A percentile compares a stretch with the other conserved stretches of the same genome.
phyloP scores from a whole-genome alignment of 2,329 filamentous ascomycete genomes.

The Penicillium sp. region DNA sequence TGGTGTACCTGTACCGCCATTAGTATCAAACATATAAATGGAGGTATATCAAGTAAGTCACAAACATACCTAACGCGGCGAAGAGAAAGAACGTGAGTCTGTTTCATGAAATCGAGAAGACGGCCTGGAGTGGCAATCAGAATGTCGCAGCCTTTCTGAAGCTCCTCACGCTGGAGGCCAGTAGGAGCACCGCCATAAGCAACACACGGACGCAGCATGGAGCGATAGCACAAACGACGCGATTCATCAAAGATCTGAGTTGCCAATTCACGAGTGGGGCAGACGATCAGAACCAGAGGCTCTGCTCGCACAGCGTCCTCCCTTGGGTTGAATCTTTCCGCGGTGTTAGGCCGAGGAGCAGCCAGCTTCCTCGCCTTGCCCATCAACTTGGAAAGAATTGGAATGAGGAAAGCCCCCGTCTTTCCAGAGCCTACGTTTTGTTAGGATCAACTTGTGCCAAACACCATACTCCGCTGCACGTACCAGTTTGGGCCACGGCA shows the following conservation, averaged over 20 bases:
- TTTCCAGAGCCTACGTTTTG: conserved; percentile 79
- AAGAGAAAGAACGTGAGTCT: conserved; percentile 67
- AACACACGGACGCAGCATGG: conserved; percentile 89
- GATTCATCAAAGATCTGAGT: conserved; percentile 95
- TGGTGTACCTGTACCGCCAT: conserved; percentile 52
- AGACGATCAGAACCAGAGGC: conserved; percentile 81
- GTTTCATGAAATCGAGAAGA: conserved; percentile 77
- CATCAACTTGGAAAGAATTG: conserved; percentile 87
- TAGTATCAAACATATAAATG: background rate
- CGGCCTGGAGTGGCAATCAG: conserved; percentile 87
- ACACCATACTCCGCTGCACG: conserved; percentile 29
- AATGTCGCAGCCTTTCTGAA: conserved; percentile 83
- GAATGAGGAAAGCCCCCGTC: conserved; percentile 88
- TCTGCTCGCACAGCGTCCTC: conserved; percentile 67
- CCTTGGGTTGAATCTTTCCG: conserved; percentile 54
- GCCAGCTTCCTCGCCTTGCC: conserved; percentile 89
- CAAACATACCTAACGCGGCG: conserved; percentile 66
- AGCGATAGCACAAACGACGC: conserved; percentile 88
- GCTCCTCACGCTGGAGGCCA: conserved; percentile 67
- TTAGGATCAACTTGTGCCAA: conserved; percentile 5
- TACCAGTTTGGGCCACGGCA: conserved; percentile 89
- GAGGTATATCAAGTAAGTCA: background rate
- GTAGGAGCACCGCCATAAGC: conserved; percentile 80
- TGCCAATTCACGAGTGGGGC: conserved; percentile 84
- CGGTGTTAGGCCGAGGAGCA: conserved; percentile 66